These are phyloP conservation scores for Naganishia albida DNA, from an alignment of 1,284 basidiomycete genomes.

Conservation along the genomic window DNA sequence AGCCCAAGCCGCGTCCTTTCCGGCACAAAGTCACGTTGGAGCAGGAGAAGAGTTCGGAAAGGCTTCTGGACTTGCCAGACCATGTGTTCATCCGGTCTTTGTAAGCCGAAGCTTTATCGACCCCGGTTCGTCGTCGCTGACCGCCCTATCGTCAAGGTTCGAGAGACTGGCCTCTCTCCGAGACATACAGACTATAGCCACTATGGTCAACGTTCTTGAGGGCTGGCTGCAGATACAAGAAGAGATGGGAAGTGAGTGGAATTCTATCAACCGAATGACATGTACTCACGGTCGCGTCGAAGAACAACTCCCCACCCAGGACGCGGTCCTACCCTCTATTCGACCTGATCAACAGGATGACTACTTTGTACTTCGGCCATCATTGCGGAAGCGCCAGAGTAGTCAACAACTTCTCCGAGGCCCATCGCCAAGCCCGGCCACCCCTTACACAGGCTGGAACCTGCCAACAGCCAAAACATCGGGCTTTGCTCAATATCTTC, in stretches of 20 bases:
- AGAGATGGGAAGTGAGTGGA: constrained; percentile 11
- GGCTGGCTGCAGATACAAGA: constrained; percentile 36
- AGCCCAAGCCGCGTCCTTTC: constrained; percentile 48
- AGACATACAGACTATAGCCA: constrained; percentile 79
- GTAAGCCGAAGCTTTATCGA: constrained; percentile 23
- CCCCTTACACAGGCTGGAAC: constrained; percentile 34
- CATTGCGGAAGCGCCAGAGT: constrained; percentile 27
- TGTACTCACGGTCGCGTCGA: constrained; percentile 55
- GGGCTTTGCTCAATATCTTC: constrained; percentile 46
- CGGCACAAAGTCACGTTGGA: constrained; percentile 46
- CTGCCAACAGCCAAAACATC: constrained; percentile 35
- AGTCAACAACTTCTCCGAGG: constrained; percentile 13
- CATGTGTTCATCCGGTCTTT: constrained; percentile 36
- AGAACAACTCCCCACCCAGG: constrained; percentile 34
- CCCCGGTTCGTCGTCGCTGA: constrained; percentile 40
- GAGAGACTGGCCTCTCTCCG: constrained; percentile 63
- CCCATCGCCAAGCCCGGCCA: constrained; percentile 36
- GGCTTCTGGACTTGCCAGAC: constrained; percentile 10
- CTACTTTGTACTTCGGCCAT: constrained; percentile 48
- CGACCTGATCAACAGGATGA: constrained; percentile 43
- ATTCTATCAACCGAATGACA: neutral
- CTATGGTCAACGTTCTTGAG: constrained; percentile 70
- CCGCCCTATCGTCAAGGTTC: constrained; percentile 60
- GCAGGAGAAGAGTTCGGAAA: constrained; percentile 19
- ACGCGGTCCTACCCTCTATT: constrained; percentile 35